These are phyloP conservation scores for Hypomyces rosellus DNA, from an alignment of 2,329 filamentous ascomycete species.

Conservation along the genomic window DNA sequence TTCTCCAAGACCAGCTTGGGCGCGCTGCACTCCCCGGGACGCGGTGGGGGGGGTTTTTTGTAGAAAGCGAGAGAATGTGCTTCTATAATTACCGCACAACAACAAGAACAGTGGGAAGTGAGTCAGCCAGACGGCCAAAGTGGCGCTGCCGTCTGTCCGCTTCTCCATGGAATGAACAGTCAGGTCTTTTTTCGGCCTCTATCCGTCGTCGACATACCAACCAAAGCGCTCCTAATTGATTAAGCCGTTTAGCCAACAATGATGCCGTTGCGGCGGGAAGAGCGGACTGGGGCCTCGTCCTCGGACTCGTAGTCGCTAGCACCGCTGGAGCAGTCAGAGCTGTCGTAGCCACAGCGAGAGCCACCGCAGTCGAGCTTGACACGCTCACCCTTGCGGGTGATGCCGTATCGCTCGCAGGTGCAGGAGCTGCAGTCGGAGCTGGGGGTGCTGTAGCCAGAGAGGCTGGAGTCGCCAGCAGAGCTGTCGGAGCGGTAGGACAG, in stretches of 20 bases:
- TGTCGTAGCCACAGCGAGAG: conserved; percentile 75
- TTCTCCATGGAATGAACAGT: conserved; percentile 30
- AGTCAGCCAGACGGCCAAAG: conserved; percentile 23
- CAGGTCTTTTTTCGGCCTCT: conserved; percentile 23
- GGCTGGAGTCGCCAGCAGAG: conserved; percentile 65
- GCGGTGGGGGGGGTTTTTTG: conserved; percentile 19
- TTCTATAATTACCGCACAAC: conserved; percentile 19
- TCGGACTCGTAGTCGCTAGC: conserved; percentile 50
- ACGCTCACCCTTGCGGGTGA: conserved; percentile 85
- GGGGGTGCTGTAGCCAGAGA: conserved; percentile 73
- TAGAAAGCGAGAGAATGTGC: conserved; percentile 18
- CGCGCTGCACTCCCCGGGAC: conserved; percentile 24
- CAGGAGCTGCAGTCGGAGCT: conserved; percentile 71
- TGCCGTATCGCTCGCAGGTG: conserved; percentile 93
- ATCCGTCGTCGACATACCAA: conserved; percentile 6
- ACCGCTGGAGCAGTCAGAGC: conserved; percentile 63
- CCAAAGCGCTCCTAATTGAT: not conserved
- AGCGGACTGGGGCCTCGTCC: conserved; percentile 34
- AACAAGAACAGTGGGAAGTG: conserved; percentile 22
- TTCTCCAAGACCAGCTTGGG: conserved; percentile 41
- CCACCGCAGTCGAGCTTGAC: conserved; percentile 96
- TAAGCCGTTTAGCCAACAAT: conserved; percentile 40
- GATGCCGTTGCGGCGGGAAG: conserved; percentile 58
- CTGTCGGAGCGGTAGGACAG: conserved; percentile 68
- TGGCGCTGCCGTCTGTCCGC: conserved; percentile 18